Percentiles rank a stretch among this genome's conserved stretches.
These are phyloP conservation scores for Paxillus involutus DNA, from an alignment of 768 basidiomycete species.

Conservation along the genomic window DNA sequence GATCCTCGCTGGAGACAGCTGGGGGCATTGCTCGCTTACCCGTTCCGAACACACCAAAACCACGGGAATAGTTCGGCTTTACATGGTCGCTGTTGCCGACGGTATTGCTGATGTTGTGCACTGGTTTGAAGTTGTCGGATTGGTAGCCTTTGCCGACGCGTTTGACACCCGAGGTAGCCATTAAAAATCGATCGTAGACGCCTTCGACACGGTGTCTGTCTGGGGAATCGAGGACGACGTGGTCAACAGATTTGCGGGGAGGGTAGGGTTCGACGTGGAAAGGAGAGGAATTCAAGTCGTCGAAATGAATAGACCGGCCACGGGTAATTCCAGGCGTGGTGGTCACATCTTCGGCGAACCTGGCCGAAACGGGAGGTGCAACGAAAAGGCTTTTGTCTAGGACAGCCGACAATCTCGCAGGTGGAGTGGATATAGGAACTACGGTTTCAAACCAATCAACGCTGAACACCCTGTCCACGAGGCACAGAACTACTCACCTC, in stretches of 20 bases:
- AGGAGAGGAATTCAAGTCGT: slow-evolving; percentile 60
- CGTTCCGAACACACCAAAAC: slow-evolving; percentile 27
- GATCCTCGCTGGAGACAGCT: slow-evolving; percentile 68
- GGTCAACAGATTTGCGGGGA: slow-evolving; percentile 39
- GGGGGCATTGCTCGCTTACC: slow-evolving; percentile 65
- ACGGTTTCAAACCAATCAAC: slow-evolving; percentile 2
- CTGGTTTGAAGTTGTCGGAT: slow-evolving; percentile 56
- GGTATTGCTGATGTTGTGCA: slow-evolving; percentile 30
- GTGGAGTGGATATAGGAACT: slow-evolving; percentile 39
- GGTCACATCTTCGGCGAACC: slow-evolving; percentile 38
- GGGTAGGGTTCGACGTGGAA: slow-evolving; percentile 68
- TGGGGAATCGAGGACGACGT: slow-evolving; percentile 48
- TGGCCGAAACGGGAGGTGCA: slow-evolving; percentile 42
- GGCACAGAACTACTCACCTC: slow-evolving; percentile 42
- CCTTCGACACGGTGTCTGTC: slow-evolving; percentile 63
- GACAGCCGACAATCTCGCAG: slow-evolving; percentile 60
- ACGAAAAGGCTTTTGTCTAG: slow-evolving; percentile 72
- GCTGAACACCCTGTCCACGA: not conserved
- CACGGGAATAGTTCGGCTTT: slow-evolving; percentile 20
- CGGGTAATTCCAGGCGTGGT: slow-evolving; percentile 21
- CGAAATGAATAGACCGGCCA: slow-evolving; percentile 18
- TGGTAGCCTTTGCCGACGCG: slow-evolving; percentile 82
- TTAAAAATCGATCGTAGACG: slow-evolving; percentile 80
- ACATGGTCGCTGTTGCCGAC: slow-evolving; percentile 10
- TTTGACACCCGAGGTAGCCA: slow-evolving; percentile 80